These are phyloP conservation scores for Rhodamnia argentea DNA, from an alignment of 345 rosid genomes.

Conservation along the genomic window DNA sequence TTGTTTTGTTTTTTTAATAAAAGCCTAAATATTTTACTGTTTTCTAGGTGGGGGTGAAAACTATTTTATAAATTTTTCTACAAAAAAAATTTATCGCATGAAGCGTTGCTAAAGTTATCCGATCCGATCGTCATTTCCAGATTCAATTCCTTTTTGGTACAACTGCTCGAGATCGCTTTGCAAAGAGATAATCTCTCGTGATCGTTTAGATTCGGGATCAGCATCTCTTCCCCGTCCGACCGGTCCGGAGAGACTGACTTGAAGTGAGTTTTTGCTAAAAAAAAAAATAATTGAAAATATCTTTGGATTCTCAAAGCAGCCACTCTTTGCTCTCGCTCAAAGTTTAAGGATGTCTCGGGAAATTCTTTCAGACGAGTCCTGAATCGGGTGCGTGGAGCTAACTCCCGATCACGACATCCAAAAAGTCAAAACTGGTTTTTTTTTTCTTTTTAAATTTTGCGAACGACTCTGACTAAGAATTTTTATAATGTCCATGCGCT, in stretches of 20 bases:
- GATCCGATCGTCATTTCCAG: neutral
- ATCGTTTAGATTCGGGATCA: neutral
- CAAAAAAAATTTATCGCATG: neutral
- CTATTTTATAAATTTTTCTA: neutral
- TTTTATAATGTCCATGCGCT: neutral
- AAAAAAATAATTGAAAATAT: neutral
- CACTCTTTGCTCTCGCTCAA: neutral
- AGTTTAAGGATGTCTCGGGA: neutral
- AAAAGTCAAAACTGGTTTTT: neutral
- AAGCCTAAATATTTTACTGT: neutral
- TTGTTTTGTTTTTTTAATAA: neutral
- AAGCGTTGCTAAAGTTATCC: accelerated
- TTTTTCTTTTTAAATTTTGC: neutral
- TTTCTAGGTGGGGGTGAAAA: neutral
- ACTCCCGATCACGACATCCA: neutral
- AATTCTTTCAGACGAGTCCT: neutral
- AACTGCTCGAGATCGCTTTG: neutral
- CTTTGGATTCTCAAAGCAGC: neutral
- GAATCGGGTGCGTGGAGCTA: neutral
- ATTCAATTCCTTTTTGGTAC: neutral
- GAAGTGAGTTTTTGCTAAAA: neutral
- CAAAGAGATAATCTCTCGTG: neutral
- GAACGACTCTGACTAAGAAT: neutral
- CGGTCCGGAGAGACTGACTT: neutral
- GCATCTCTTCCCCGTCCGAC: neutral